A percentile compares a stretch with the other conserved stretches of the same genome.
Evolutionary conservation across 495 filamentous ascomycete species (phyloP).

Genomic region (Aspergillus wentii): DNA sequence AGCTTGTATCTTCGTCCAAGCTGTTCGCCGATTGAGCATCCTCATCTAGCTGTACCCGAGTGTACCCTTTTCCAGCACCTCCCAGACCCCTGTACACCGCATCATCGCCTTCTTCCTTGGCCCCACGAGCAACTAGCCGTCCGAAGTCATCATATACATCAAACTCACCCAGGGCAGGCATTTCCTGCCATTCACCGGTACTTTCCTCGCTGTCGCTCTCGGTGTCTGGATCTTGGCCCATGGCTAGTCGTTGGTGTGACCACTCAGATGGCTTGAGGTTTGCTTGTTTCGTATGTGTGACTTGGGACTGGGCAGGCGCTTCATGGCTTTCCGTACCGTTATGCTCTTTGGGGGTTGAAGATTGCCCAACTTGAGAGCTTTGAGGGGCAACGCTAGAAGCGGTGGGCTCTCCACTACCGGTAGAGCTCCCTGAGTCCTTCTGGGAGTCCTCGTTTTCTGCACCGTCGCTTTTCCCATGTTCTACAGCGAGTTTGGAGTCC

Average conservation of each 20-base stretch:
- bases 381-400: background rate
- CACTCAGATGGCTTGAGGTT: constrained; percentile 62
- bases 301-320: constrained; percentile 8
- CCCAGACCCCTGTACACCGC: constrained; percentile 71
- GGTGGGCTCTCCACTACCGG: constrained; percentile 1
- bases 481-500: too few relatives aligned
- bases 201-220: constrained; percentile 39
- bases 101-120: constrained; percentile 62
- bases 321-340: constrained; percentile 1
- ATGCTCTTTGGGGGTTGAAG: too few relatives aligned
- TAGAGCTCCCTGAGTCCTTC: too few relatives aligned
- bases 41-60: constrained; percentile 86
- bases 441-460: too few relatives aligned
- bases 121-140: constrained; percentile 75
- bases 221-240: constrained; percentile 42
- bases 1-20: constrained; percentile 95
- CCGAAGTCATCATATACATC: constrained; percentile 96
- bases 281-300: constrained; percentile 16
- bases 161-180: constrained; percentile 88
- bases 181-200: constrained; percentile 74
- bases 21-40: constrained; percentile 90
- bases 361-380: too few relatives aligned
- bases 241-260: constrained; percentile 81
- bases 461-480: too few relatives aligned
- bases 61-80: constrained; percentile 92